These are phyloP conservation scores for Penicillium nucicola DNA, from an alignment of 495 filamentous ascomycete species.

Conservation along the genomic window DNA sequence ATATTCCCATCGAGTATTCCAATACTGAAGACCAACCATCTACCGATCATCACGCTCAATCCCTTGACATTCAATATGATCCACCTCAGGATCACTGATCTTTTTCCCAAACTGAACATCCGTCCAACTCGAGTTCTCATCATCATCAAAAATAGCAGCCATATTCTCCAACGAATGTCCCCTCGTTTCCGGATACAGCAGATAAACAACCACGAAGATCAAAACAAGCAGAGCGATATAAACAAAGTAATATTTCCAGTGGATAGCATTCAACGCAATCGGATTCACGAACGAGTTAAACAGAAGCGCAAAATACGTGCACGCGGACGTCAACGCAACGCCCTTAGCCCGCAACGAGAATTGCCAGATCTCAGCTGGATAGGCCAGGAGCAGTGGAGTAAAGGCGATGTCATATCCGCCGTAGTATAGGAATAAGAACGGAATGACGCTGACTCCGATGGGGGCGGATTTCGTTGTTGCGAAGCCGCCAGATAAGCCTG, in stretches of 20 bases:
- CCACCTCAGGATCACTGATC: too few relatives aligned
- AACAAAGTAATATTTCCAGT: slow-evolving; percentile 58
- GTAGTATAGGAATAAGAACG: slow-evolving; percentile 56
- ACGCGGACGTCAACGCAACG: slow-evolving; percentile 57
- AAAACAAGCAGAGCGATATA: slow-evolving; percentile 53
- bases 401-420: slow-evolving; percentile 53
- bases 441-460: slow-evolving; percentile 48
- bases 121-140: too few relatives aligned
- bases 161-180: too few relatives aligned
- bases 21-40: too few relatives aligned
- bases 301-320: slow-evolving; percentile 51
- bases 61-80: too few relatives aligned
- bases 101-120: too few relatives aligned
- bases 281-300: slow-evolving; percentile 55
- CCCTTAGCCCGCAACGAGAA: slow-evolving; percentile 65
- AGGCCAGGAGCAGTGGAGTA: slow-evolving; percentile 56
- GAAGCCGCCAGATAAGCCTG: slow-evolving; percentile 49
- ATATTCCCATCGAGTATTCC: too few relatives aligned
- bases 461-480: slow-evolving; percentile 34
- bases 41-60: too few relatives aligned
- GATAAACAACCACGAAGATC: slow-evolving; percentile 50
- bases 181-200: too few relatives aligned
- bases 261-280: slow-evolving; percentile 38
- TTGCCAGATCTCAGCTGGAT: slow-evolving; percentile 59
- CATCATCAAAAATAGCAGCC: too few relatives aligned